These are phyloP conservation scores for Furcasterigmium furcatum DNA, from an alignment of 2,329 filamentous ascomycete genomes.

Conservation along the genomic window DNA sequence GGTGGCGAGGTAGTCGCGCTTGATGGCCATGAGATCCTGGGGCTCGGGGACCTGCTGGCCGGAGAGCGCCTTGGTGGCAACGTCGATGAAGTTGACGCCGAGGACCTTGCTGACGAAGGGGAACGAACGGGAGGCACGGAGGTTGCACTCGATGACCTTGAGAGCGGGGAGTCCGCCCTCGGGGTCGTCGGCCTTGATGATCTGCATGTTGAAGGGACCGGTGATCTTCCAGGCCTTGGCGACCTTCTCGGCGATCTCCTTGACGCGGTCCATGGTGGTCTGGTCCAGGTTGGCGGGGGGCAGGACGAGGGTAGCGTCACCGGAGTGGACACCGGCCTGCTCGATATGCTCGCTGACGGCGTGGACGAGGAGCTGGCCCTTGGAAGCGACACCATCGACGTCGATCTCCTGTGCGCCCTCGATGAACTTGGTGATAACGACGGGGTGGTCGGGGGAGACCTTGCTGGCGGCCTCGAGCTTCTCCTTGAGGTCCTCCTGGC, in stretches of 20 bases:
- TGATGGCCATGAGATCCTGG: constrained; percentile 80
- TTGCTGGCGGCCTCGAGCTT: constrained; percentile 88
- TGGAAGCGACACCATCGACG: constrained; percentile 85
- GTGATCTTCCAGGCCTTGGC: constrained; percentile 97
- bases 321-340: constrained; percentile 96
- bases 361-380: constrained; percentile 84
- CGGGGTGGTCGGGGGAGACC: constrained; percentile 93
- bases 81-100: constrained; percentile 93
- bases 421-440: constrained; percentile 98
- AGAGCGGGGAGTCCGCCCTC: constrained; percentile 72
- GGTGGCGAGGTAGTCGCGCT: constrained; percentile 90
- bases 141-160: constrained; percentile 98
- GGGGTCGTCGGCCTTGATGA: constrained; percentile 85
- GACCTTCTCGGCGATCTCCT: constrained; percentile 94
- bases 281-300: constrained; percentile 80
- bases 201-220: constrained; percentile 99
- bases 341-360: constrained; percentile 95
- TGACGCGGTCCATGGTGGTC: constrained; percentile 77
- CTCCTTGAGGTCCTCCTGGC: constrained; percentile 84
- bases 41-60: constrained; percentile 81
- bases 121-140: constrained; percentile 95
- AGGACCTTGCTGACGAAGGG: constrained; percentile 98
- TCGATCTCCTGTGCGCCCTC: constrained; percentile 96
- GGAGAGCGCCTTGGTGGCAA: constrained; percentile 88
- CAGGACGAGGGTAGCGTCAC: constrained; percentile 91